Base-by-base conservation (phyloP, 2,329 filamentous ascomycete species). In the Diaporthe eres region DNA sequence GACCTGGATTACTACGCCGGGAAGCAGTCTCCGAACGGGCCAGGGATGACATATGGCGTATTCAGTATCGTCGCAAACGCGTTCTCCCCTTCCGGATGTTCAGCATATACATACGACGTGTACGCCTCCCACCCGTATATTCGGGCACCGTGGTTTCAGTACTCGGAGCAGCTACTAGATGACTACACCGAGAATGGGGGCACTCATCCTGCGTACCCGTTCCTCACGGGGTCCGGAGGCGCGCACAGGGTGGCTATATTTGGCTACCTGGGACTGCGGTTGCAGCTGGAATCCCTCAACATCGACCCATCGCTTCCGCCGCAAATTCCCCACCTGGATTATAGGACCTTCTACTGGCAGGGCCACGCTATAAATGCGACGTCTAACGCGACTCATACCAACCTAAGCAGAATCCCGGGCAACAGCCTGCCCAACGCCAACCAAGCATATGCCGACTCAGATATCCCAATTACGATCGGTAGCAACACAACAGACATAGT, bases 381-480 rank as follows among this genome's bases (percentile, higher is more conserved):
- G 2, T 77, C 75, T 0, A 77, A 77, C 34, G 80, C 84, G 0
- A 84, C 84, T 4, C 84, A 86, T 3, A 68, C 81, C 0, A 80
- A 79, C 0, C 81, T 77, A 15, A 58, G 65, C 55, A 74, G 75
- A 4, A 71, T 75, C 19, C 68, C 74, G 1, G 55, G 22, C 8
- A 60, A n/a, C 25, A 49, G 84, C 0, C 86, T 91, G 1, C 80
- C 86, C 0, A 89, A 86, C 1, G 91, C 90, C 10, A 91, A 92
- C 78, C 77, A 81, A 22, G 86, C 85, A 0, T 94, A 90, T 79
- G 85, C 86, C 47, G 86, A 87, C 76, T 80, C 82, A 2, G 82
- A 88, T 0, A 92, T 94, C 74, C 89, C 90, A 0, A 87, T 95
- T 28, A 88, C 88, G 7, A 85, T 92, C 19, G 90, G 89, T 19